A percentile compares a stretch with the other conserved stretches of the same genome.
Conservation (phyloP, 768 basidiomycete genomes). For the Gelatoporia subvermispora region DNA sequence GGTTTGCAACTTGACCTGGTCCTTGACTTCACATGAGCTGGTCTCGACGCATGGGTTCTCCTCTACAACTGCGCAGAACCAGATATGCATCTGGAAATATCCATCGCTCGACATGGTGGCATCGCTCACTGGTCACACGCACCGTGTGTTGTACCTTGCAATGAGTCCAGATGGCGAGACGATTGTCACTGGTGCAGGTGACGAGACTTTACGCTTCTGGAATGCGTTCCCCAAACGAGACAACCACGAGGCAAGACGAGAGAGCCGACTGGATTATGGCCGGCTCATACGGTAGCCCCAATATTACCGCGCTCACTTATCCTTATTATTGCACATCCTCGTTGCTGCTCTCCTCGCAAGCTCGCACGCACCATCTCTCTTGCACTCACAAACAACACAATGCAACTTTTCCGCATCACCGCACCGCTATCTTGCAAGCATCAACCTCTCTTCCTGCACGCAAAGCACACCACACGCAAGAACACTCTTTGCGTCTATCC, state of each 20-base stretch:
- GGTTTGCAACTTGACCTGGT: constrained; percentile 99
- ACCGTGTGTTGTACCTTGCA: constrained; percentile 93
- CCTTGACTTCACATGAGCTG: constrained; percentile 90
- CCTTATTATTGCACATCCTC: constrained; percentile 5
- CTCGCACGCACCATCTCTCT: not conserved
- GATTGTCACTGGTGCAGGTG: constrained; percentile 96
- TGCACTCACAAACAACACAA: too few species aligned
- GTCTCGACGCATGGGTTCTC: constrained; percentile 98
- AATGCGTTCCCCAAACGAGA: constrained; percentile 89
- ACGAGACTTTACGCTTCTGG: constrained; percentile 97
- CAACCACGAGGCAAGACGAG: constrained; percentile 28
- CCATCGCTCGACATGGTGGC: constrained; percentile 93
- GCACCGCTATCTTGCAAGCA: not conserved
- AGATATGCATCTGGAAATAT: constrained; percentile 95
- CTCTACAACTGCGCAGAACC: constrained; percentile 89
- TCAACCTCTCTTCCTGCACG: too few species aligned
- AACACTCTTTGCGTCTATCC: not conserved
- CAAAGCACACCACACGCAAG: not conserved
- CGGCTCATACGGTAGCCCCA: constrained; percentile 30
- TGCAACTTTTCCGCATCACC: not conserved
- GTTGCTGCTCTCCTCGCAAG: not conserved
- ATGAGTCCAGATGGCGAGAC: constrained; percentile 98
- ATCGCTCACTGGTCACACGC: constrained; percentile 89
- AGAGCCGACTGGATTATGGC: constrained; percentile 43
- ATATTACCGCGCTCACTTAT: not conserved